Conservation (phyloP, 306 rosid genomes). For the Spatholobus suberectus region DNA sequence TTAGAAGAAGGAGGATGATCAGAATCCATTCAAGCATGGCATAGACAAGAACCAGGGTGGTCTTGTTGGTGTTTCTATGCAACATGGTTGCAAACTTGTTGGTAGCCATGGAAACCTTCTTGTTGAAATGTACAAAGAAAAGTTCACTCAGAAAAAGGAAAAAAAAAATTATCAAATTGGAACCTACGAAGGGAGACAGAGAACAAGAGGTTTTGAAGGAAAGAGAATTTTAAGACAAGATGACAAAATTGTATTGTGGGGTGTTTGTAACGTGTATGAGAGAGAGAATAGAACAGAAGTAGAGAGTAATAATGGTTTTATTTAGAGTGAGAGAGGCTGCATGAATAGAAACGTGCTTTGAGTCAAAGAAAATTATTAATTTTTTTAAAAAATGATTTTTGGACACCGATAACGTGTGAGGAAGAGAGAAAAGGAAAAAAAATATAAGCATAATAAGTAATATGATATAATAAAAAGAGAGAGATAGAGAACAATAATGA, state of each 20-base stretch:
- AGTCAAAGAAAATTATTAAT: neutral
- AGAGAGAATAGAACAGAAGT: neutral
- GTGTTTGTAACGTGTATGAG: neutral
- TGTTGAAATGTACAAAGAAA: neutral
- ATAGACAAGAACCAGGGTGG: neutral
- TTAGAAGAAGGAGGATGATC: neutral
- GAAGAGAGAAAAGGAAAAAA: too few species aligned
- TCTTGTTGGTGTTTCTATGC: constrained; percentile 4
- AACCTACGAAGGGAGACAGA: neutral
- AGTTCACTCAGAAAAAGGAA: neutral
- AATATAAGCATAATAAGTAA: too few species aligned
- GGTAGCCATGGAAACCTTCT: neutral
- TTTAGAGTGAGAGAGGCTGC: neutral
- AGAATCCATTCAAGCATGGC: constrained; percentile 12
- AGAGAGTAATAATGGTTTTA: neutral
- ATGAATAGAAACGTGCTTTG: neutral
- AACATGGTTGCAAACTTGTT: constrained; percentile 7
- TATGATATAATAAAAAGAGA: too few species aligned
- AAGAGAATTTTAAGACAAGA: neutral
- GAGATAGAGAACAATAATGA: too few species aligned
- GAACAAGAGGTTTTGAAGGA: neutral
- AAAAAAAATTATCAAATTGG: neutral
- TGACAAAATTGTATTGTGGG: neutral
- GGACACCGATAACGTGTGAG: too few species aligned
- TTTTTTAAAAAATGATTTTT: too few species aligned